These are phyloP conservation scores for Tympanopsis confertula DNA, from an alignment of 2,329 filamentous ascomycete species.

Conservation along the genomic window DNA sequence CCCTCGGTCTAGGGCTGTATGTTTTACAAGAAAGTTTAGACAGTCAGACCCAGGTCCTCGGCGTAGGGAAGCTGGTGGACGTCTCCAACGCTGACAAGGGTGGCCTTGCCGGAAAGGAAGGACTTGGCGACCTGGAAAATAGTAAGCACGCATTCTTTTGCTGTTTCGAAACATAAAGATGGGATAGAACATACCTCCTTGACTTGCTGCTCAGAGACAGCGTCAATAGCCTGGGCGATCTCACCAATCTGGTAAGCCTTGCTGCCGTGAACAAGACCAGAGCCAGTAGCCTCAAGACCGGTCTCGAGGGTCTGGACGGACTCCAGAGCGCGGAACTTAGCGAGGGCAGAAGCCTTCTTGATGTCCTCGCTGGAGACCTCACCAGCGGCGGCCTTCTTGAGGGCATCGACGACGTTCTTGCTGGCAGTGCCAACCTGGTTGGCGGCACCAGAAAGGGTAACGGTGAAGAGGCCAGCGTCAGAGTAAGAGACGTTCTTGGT, in stretches of 20 bases:
- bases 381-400: conserved; percentile 1
- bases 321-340: conserved; percentile 1
- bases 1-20: no score
- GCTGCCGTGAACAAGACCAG: not conserved
- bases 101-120: conserved; percentile 1
- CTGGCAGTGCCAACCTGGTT: not conserved
- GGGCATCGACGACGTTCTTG: not conserved
- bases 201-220: not conserved
- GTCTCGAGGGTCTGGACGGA: conserved; percentile 1
- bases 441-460: not conserved
- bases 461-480: conserved; percentile 1
- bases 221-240: not conserved
- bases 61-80: not conserved
- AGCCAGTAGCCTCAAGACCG: not conserved
- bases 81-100: not conserved
- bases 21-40: not conserved
- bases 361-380: not conserved
- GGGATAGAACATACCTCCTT: conserved; percentile 1
- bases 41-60: conserved; percentile 1
- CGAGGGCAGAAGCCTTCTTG: not conserved
- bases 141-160: not conserved
- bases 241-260: not conserved
- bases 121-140: conserved; percentile 1
- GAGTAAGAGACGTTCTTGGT: conserved; percentile 1
- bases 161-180: not conserved